Evolutionary conservation across 805 yeast genomes (phyloP).

Genomic region (Teunomyces tritomae): DNA sequence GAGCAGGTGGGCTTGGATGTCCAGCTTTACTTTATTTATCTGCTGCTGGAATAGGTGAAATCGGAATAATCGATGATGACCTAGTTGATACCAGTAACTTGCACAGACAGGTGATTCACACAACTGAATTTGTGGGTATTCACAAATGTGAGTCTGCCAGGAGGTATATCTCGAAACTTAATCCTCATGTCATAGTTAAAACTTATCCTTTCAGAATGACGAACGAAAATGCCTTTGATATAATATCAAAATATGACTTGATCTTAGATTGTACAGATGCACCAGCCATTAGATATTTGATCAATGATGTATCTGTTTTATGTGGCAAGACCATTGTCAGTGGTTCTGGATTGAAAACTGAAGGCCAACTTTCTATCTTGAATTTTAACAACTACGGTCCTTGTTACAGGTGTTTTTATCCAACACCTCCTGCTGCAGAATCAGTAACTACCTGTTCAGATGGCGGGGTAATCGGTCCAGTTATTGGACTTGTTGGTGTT

Average conservation of each 20-base stretch:
- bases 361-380: conserved; percentile 82
- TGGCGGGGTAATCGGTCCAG: conserved; percentile 94
- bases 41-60: conserved; percentile 82
- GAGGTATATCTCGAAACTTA: conserved; percentile 48
- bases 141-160: conserved; percentile 80
- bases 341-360: conserved; percentile 88
- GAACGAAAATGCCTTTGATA: conserved; percentile 57
- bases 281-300: conserved; percentile 80
- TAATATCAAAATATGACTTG: conserved; percentile 65
- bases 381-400: conserved; percentile 73
- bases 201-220: conserved; percentile 53
- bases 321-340: conserved; percentile 73
- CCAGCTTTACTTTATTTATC: conserved; percentile 83
- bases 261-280: conserved; percentile 94
- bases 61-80: conserved; percentile 90
- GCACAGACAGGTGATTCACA: conserved; percentile 86
- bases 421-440: conserved; percentile 83
- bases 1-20: conserved; percentile 97
- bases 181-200: conserved; percentile 61
- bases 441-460: conserved; percentile 83
- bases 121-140: conserved; percentile 61
- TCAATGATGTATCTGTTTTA: conserved; percentile 79
- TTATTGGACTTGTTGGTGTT: conserved; percentile 88
- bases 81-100: conserved; percentile 79
- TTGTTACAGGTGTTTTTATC: conserved; percentile 92